phyloP scores from a whole-genome alignment of 768 basidiomycete species.

The Suillus plorans region DNA sequence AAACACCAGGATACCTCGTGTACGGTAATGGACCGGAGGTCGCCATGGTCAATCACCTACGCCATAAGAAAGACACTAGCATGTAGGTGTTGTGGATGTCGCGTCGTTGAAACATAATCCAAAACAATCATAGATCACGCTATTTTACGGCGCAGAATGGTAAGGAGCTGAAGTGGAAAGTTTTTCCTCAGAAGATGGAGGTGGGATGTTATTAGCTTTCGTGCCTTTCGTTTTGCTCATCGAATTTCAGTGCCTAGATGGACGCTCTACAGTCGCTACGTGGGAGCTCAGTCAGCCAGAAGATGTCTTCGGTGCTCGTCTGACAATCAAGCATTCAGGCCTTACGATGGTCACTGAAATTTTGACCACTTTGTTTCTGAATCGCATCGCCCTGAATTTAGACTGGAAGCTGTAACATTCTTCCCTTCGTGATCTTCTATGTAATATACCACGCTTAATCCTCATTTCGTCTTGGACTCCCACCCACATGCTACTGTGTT shows the following conservation, averaged over 20 bases:
- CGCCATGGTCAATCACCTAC: conserved; percentile 57
- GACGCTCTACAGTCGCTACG: conserved; percentile 56
- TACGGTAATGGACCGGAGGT: conserved; percentile 64
- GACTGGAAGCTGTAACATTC: conserved; percentile 42
- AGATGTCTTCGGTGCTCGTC: conserved; percentile 56
- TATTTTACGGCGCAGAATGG: conserved; percentile 75
- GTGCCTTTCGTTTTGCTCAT: conserved; percentile 3
- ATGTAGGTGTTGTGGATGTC: conserved; percentile 46
- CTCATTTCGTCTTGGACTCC: neutral
- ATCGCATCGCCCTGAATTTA: conserved; percentile 64
- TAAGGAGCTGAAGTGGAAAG: conserved; percentile 75
- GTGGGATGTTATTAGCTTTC: conserved; percentile 35
- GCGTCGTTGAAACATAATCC: neutral
- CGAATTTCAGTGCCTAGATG: conserved; percentile 57
- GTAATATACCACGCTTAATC: neutral
- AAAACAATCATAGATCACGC: conserved; percentile 49
- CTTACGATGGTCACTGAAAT: conserved; percentile 73
- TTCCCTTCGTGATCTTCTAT: neutral
- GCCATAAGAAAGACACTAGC: conserved; percentile 60
- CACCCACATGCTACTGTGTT: neutral
- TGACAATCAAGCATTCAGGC: conserved; percentile 58
- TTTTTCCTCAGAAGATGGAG: conserved; percentile 64
- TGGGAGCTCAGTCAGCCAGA: conserved; percentile 66
- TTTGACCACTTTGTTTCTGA: conserved; percentile 70
- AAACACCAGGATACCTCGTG: conserved; percentile 58